Evolutionary conservation across 2,329 filamentous ascomycete species (phyloP), one percentile per base, ranked within the genome.

Genomic region (Bipolaris sorokiniana): DNA sequence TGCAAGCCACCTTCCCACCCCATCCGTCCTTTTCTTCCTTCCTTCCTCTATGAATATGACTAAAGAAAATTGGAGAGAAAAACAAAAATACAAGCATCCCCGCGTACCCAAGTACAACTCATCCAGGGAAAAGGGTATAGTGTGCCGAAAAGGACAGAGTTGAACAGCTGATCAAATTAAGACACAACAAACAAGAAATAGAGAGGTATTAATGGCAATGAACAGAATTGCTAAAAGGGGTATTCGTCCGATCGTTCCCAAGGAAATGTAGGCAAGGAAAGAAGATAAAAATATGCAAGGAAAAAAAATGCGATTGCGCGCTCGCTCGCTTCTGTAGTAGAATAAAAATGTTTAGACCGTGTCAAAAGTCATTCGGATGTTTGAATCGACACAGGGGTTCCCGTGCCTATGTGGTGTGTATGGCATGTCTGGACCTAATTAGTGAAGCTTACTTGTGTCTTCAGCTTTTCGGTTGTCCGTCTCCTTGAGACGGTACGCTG

Each of bases 401-500:
- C 16, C 3, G 15, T 18, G 7, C 20, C 15, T 37, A 16, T 1
- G 15, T 33, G 16, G 9, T 18, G 31, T 47, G 47, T 18, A 11
- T 31, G 28, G n/a, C 7, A 42, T 23, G 18, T 44, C 22, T 33
- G 10, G 38, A 42, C 5, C 54, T 38, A 56, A 33, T 26, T 38
- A 10, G 57, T 34, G 37, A 62, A 62, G 37, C 53, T 57, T 18
- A 64, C 48, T 31, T 63, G 56, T 36, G 52, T 61, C 23, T 53
- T 54, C 53, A 66, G n/a, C 36, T 54, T 60, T 31, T 69, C 66
- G 1, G 64, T 59, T 7, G 62, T 65, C 11, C 64, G 55, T 23
- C 62, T 52, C 20, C 65, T 46, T 5, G 63, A 61, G 11, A 64
- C 48, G 9, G 61, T 31, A 16, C 62, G 57, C 6, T 62, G 57